Evolutionary conservation across 768 basidiomycete genomes (phyloP), one percentile per base, ranked within the genome.

Genomic region (Macrolepiota dolichaula): DNA sequence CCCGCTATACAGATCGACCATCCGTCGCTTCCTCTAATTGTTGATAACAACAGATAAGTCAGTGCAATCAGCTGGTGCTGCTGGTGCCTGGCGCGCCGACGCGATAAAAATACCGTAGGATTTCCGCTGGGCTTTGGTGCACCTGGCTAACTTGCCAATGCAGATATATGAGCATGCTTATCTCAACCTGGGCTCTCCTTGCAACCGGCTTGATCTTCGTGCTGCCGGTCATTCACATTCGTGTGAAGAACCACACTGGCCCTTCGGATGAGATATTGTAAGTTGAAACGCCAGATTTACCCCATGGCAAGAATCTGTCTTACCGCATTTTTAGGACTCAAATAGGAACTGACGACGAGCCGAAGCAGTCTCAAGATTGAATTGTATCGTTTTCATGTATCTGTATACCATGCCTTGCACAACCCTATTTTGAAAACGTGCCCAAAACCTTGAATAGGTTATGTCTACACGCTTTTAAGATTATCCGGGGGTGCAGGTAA

Each of bases 41-140:
- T 35, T 9, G 10, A 38, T 42, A 47, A 9, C 9, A 11, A 47
- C 25, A 59, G 88, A 89, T 63, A 89, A 92, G 68, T 87, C 85
- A 2, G 74, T 91, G 38, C 89, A 91, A 70, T 89, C 87, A 7
- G 89, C 88, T 6, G 90, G 86, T 57, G 89, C 83, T 22, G 89
- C 88, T 2, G 88, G 84, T 46, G 73, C 81, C n/a, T 92, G 89
- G 88, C 79, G 85, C 49, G 85, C 83, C 6, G 90, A 92, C 72
- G 90, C 79, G 2, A 76, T 83, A 17, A 68, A 72, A 37, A 67
- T 77, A 19, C 87, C 90, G 86, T 90, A 69, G 71, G 87, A 76
- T 1, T 11, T 36, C 17, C 57, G n/a, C 57, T 25, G 53, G 3
- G 25, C 7, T 15, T 57, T 17, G 17, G 37, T 15, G 19, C 57